Evolutionary conservation across 352 stramenopile species (phyloP).

Genomic region (Ophiocytium majus): DNA sequence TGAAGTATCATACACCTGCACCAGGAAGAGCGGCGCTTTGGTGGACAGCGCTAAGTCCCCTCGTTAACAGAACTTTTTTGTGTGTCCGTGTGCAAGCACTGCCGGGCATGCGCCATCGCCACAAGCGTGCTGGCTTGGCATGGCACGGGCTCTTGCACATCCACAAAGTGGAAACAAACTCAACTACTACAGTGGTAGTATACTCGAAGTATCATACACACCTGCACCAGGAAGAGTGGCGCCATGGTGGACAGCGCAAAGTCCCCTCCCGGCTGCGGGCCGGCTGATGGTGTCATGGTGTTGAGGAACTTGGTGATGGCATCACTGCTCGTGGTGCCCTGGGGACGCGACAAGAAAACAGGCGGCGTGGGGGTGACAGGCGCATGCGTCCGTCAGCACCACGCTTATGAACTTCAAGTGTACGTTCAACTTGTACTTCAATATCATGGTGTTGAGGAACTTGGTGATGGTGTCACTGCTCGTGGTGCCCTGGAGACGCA

Average conservation of each 20-base stretch:
- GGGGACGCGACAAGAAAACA: too few relatives aligned
- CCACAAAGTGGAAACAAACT: too few relatives aligned
- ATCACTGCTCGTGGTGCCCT: too few relatives aligned
- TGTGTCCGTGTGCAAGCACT: too few relatives aligned
- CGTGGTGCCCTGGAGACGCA: too few relatives aligned
- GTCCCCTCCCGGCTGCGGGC: conserved; percentile 1
- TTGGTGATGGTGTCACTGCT: background rate
- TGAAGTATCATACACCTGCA: background rate
- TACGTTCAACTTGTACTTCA: too few relatives aligned
- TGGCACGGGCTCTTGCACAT: background rate
- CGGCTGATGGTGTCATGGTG: background rate
- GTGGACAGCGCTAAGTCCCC: background rate
- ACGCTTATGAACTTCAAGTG: too few relatives aligned
- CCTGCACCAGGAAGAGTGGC: conserved; percentile 40
- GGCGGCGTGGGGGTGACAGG: too few relatives aligned
- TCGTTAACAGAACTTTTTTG: too few relatives aligned
- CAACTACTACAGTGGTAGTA: too few relatives aligned
- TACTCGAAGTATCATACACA: background rate
- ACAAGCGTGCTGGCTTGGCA: background rate
- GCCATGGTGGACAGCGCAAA: conserved; percentile 31
- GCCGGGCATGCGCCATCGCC: background rate
- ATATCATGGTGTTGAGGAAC: conserved; percentile 7
- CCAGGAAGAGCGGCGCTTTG: background rate
- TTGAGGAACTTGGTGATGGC: conserved; percentile 15
- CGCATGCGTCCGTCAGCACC: too few relatives aligned